A percentile compares a stretch with the other conserved stretches of the same genome.
phyloP scores from a whole-genome alignment of 1,284 basidiomycete species.

The Ustilago tritici region DNA sequence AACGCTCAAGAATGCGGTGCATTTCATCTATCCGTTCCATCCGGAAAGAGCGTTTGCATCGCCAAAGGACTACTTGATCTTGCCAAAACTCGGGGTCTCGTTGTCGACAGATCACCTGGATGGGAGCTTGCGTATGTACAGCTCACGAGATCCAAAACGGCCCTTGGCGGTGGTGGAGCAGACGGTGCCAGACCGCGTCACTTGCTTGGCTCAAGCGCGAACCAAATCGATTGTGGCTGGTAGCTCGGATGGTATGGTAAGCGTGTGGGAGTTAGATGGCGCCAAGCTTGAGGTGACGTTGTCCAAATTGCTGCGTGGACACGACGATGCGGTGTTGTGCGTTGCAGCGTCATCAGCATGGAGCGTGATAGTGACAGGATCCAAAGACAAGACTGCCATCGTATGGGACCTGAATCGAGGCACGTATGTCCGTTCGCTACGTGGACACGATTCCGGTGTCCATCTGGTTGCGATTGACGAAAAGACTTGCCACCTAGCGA shows the following conservation, averaged over 20 bases:
- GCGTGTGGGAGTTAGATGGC: slow-evolving; percentile 53
- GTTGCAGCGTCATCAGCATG: slow-evolving; percentile 82
- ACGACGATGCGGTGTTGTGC: slow-evolving; percentile 78
- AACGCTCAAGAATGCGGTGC: slow-evolving; percentile 70
- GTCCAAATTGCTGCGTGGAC: slow-evolving; percentile 77
- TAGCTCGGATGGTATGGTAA: slow-evolving; percentile 71
- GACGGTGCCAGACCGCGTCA: slow-evolving; percentile 39
- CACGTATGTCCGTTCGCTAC: slow-evolving; percentile 57
- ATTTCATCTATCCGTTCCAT: slow-evolving; percentile 75
- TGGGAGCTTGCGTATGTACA: slow-evolving; percentile 74
- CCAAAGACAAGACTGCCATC: slow-evolving; percentile 83
- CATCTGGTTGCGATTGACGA: slow-evolving; percentile 84
- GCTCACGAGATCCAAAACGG: slow-evolving; percentile 69
- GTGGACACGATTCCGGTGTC: slow-evolving; percentile 73
- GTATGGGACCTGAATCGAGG: slow-evolving; percentile 89
- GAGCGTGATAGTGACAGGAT: slow-evolving; percentile 86
- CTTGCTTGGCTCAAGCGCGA: slow-evolving; percentile 79
- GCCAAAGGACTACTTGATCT: slow-evolving; percentile 74
- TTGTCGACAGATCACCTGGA: slow-evolving; percentile 77
- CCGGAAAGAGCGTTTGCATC: slow-evolving; percentile 78
- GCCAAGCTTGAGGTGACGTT: slow-evolving; percentile 37
- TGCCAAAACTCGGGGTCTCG: slow-evolving; percentile 75
- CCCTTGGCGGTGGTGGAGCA: slow-evolving; percentile 75
- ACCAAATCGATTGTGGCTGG: slow-evolving; percentile 80
- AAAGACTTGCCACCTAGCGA: slow-evolving; percentile 84